A percentile compares a stretch with the other conserved stretches of the same genome.
These are phyloP conservation scores for Stygiomarasmius scandens DNA, from an alignment of 1,284 basidiomycete genomes.

Conservation along the genomic window DNA sequence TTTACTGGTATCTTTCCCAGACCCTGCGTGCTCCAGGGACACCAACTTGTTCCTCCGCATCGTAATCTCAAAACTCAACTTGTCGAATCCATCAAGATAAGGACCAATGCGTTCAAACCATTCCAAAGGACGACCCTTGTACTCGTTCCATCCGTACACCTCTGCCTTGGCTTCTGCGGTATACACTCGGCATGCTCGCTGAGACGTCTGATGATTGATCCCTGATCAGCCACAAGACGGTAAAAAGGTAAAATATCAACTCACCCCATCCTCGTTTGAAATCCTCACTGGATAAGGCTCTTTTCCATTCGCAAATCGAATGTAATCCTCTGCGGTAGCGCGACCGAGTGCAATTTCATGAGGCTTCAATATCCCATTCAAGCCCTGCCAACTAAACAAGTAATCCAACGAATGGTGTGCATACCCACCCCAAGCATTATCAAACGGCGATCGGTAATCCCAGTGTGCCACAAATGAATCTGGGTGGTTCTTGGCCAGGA, in stretches of 20 bases:
- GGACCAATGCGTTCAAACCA: conserved; percentile 1
- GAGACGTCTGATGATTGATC: background rate
- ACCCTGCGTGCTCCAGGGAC: background rate
- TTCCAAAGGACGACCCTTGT: background rate
- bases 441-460: background rate
- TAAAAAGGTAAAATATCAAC: background rate
- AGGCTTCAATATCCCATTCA: background rate
- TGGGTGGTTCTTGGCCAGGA: background rate
- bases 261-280: background rate
- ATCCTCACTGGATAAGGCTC: background rate
- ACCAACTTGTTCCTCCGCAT: conserved; percentile 1
- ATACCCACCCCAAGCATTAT: conserved; percentile 2
- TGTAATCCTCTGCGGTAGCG: conserved; percentile 2
- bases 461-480: background rate
- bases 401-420: conserved; percentile 6
- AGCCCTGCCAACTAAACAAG: conserved; percentile 3
- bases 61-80: conserved; percentile 1
- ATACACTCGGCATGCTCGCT: conserved; percentile 2
- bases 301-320: background rate
- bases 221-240: background rate
- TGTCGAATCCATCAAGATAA: background rate
- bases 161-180: background rate
- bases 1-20: background rate
- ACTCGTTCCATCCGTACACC: background rate
- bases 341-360: background rate